Evolutionary conservation across 441 rosid genomes (phyloP), one percentile per base, ranked within the genome.

Genomic region (Arabidopsis lyrata): DNA sequence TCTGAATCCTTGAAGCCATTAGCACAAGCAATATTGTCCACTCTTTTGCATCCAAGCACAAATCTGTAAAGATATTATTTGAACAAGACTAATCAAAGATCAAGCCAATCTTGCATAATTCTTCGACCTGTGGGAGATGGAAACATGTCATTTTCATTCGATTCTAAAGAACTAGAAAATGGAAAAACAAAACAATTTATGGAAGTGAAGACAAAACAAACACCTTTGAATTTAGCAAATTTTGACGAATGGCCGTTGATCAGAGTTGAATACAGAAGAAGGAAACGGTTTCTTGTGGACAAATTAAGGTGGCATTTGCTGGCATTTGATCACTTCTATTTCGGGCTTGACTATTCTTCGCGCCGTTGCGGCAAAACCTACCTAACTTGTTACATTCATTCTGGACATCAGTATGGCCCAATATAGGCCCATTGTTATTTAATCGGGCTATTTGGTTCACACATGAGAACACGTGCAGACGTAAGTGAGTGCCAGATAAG

Each of bases 171-270:
- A 27, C 5, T n/a, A 36, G 29, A 39, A 18, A 39, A 8, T 5
- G 27, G 27, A n/a, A 34, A 10, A n/a, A n/a, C 31, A 53, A 54
- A 14, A 5, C 18, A 32, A 53, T 73, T 54, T 73, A 64, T 44
- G 64, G 64, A 64, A 61, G 53, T 29, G 6, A 42, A 60, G 39
- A 63, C 34, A 6, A 22, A 72, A 63, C 63, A 44, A 63, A 63
- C 63, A 42, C 35, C 10, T 34, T 54, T 62, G 63, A 42, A 63
- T 63, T 42, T 72, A 20, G 76, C 4, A 63, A 72, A 10, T 14
- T 35, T 13, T 5, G 32, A 29, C 10, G 39, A 29, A 15, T 44
- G 62, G 6, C 63, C 10, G 55, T 72, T 63, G 29, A 52, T 34
- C 47, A 56, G 76, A 56, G 76, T 44, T 41, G 63, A 32, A 42